These are phyloP conservation scores for Globisporangium uncinulatum DNA, from an alignment of 352 stramenopile genomes.

Conservation along the genomic window DNA sequence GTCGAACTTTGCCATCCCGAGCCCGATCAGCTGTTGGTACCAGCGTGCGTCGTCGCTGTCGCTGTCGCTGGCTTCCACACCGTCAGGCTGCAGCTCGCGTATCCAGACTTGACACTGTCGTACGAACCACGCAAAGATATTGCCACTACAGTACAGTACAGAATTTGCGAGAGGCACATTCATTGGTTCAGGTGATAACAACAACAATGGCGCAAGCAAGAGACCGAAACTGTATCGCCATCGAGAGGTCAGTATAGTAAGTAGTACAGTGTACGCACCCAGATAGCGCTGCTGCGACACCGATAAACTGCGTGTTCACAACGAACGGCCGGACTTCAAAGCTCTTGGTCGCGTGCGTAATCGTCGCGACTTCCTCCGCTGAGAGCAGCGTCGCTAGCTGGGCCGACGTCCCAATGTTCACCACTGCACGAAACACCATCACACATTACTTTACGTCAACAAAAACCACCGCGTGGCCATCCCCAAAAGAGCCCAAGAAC, in stretches of 20 bases:
- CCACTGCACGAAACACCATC: constrained; percentile 30
- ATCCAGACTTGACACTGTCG: constrained; percentile 52
- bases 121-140: constrained; percentile 66
- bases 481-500: too few species aligned
- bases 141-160: constrained; percentile 33
- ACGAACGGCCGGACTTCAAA: constrained; percentile 79
- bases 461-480: too few species aligned
- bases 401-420: constrained; percentile 81
- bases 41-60: constrained; percentile 12
- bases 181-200: not conserved
- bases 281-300: constrained; percentile 69
- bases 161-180: not conserved
- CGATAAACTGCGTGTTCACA: constrained; percentile 43
- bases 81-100: constrained; percentile 20
- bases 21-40: constrained; percentile 49
- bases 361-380: constrained; percentile 20
- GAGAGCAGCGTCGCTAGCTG: constrained; percentile 69
- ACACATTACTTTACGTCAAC: too few species aligned
- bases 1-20: constrained; percentile 39
- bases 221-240: too few species aligned
- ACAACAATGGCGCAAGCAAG: too few species aligned
- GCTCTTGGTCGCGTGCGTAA: constrained; percentile 17
- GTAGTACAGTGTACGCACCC: too few species aligned
- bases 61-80: constrained; percentile 14
- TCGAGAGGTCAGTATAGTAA: too few species aligned